Conservation (phyloP, 2,329 filamentous ascomycete genomes). For the Arachnopeziza araneosa region DNA sequence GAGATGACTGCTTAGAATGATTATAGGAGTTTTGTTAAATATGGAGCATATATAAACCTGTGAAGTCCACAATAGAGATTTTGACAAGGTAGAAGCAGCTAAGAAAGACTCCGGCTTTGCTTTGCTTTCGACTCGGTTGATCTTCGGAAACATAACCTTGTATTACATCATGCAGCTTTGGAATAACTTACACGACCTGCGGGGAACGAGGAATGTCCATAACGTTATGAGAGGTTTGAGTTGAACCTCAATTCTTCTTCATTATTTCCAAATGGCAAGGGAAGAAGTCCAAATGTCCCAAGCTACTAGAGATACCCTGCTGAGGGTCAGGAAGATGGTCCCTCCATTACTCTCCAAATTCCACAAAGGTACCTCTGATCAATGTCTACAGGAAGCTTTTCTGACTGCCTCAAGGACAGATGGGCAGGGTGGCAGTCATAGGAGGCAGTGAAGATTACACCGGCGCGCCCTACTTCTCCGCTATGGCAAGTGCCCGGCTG, state of each 20-base stretch:
- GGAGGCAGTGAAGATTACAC: conserved; percentile 96
- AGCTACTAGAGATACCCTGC: conserved; percentile 68
- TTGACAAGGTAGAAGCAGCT: too few relatives aligned
- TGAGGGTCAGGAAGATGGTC: conserved; percentile 81
- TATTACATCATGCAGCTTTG: not conserved
- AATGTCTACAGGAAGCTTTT: not conserved
- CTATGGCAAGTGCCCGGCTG: conserved; percentile 87
- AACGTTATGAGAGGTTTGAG: not conserved
- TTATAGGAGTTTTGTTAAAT: too few relatives aligned
- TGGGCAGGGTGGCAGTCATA: conserved; percentile 88
- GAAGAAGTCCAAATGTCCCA: conserved; percentile 50
- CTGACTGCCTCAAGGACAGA: conserved; percentile 53
- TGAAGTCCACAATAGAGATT: too few relatives aligned
- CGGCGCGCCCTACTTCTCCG: conserved; percentile 95
- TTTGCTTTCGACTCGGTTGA: not conserved
- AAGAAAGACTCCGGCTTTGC: too few relatives aligned
- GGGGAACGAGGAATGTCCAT: too few relatives aligned
- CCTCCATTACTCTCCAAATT: conserved; percentile 94
- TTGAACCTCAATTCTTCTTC: not conserved
- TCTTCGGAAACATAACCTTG: not conserved
- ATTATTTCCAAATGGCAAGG: not conserved
- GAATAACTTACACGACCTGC: too few relatives aligned
- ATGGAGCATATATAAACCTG: too few relatives aligned
- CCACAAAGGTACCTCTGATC: conserved; percentile 68
- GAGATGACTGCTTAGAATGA: too few relatives aligned